These are phyloP conservation scores for Zanthoxylum bungeanum DNA, from an alignment of 345 rosid genomes.

Conservation along the genomic window DNA sequence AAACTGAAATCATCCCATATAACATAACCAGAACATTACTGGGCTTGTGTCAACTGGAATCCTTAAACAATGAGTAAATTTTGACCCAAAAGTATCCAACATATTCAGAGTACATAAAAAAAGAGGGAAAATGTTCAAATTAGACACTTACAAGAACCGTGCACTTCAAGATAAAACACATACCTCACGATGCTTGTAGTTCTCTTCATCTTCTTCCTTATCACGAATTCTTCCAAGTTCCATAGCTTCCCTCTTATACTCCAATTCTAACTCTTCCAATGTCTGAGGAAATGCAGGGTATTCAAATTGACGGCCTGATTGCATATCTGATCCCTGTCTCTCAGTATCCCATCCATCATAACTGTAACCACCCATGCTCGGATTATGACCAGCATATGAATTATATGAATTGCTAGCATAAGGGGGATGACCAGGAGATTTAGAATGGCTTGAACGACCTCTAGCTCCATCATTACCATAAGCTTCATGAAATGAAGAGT, in stretches of 20 bases:
- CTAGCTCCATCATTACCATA: slow-evolving; percentile 95
- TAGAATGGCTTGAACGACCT: slow-evolving; percentile 79
- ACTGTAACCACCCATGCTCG: slow-evolving; percentile 58
- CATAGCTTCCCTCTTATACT: slow-evolving; percentile 68
- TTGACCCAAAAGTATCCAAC: background rate
- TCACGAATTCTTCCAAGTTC: slow-evolving; percentile 74
- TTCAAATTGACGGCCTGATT: slow-evolving; percentile 63
- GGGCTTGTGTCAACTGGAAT: background rate
- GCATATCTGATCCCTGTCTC: slow-evolving; percentile 64
- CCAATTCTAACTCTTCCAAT: slow-evolving; percentile 78
- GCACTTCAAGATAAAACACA: slow-evolving; percentile 23
- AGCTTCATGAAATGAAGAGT: slow-evolving; percentile 95
- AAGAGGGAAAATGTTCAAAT: background rate
- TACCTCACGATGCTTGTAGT: slow-evolving; percentile 96
- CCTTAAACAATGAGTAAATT: background rate
- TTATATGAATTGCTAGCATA: slow-evolving; percentile 66
- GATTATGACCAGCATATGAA: slow-evolving; percentile 68
- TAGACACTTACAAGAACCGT: slow-evolving; percentile 9
- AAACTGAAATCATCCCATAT: background rate
- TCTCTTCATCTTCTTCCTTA: slow-evolving; percentile 95
- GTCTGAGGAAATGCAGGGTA: slow-evolving; percentile 59
- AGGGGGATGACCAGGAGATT: slow-evolving; percentile 72
- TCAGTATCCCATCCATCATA: slow-evolving; percentile 73
- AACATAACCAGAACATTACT: background rate
- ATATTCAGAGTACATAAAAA: background rate